phyloP scores from a whole-genome alignment of 306 rosid species.

The Biancaea sappan region DNA sequence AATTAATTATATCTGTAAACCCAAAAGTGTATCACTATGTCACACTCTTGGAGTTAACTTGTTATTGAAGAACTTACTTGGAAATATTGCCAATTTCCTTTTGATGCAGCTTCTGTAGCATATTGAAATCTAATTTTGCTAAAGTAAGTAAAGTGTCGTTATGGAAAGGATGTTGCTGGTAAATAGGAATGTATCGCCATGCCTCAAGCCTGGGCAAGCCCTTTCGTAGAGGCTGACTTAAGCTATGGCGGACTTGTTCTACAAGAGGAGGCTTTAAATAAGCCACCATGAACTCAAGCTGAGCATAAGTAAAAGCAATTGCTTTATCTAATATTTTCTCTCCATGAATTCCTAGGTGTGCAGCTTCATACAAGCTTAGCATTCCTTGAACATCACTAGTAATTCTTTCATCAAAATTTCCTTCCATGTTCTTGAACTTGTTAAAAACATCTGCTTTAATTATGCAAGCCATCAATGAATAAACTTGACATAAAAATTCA shows the following conservation, averaged over 20 bases:
- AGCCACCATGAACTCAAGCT: not conserved
- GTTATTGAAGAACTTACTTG: not conserved
- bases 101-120: conserved; percentile 38
- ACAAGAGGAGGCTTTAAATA: conserved; percentile 8
- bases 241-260: conserved; percentile 21
- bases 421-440: conserved; percentile 40
- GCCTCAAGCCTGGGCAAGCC: conserved; percentile 32
- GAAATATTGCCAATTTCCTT: conserved; percentile 31
- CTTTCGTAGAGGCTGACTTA: conserved; percentile 36
- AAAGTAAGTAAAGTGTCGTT: conserved; percentile 27
- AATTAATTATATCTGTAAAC: no score
- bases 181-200: conserved; percentile 15
- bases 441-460: conserved; percentile 36
- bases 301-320: conserved; percentile 30
- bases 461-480: not conserved
- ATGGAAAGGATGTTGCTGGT: conserved; percentile 38
- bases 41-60: no score
- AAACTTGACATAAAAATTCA: not conserved
- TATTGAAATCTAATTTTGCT: conserved; percentile 45
- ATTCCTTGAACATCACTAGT: conserved; percentile 30
- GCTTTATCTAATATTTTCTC: conserved; percentile 59
- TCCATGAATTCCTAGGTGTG: conserved; percentile 41
- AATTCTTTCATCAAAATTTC: conserved; percentile 12
- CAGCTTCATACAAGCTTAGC: conserved; percentile 57
- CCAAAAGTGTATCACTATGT: no score